Conservation (phyloP, 495 filamentous ascomycete species). For the Jackrogersella multiformis region DNA sequence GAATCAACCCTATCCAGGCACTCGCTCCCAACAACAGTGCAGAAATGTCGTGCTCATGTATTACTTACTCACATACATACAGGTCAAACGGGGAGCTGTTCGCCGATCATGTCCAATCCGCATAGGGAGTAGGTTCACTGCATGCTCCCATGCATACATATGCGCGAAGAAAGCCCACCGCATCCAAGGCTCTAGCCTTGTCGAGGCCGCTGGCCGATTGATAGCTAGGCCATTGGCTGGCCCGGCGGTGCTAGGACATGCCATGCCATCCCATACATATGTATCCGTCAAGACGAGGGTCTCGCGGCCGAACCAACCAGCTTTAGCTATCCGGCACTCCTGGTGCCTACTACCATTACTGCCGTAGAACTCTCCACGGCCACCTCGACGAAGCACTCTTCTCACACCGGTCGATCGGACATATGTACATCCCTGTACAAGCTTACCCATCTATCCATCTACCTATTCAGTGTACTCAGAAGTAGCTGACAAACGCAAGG, state of each 20-base stretch:
- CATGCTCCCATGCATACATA: neutral
- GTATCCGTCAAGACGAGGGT: too few relatives aligned
- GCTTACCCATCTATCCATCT: neutral
- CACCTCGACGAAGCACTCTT: too few relatives aligned
- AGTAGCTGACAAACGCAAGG: neutral
- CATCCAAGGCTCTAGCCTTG: constrained; percentile 26
- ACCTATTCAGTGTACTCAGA: too few relatives aligned
- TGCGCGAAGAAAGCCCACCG: neutral
- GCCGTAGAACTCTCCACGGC: too few relatives aligned
- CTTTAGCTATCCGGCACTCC: neutral
- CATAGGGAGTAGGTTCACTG: too few relatives aligned
- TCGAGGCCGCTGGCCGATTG: neutral
- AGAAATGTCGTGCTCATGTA: constrained; percentile 1
- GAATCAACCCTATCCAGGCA: neutral
- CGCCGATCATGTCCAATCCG: neutral
- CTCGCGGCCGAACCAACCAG: too few relatives aligned
- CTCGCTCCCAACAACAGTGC: neutral
- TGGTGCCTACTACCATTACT: too few relatives aligned
- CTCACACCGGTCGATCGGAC: neutral
- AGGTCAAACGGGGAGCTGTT: neutral
- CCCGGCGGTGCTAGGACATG: too few relatives aligned
- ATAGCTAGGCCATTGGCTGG: neutral
- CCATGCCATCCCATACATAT: too few relatives aligned
- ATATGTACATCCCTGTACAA: too few relatives aligned
- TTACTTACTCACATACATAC: neutral